phyloP scores from a whole-genome alignment of 116 monocot genomes.

The Thalassia testudinum region DNA sequence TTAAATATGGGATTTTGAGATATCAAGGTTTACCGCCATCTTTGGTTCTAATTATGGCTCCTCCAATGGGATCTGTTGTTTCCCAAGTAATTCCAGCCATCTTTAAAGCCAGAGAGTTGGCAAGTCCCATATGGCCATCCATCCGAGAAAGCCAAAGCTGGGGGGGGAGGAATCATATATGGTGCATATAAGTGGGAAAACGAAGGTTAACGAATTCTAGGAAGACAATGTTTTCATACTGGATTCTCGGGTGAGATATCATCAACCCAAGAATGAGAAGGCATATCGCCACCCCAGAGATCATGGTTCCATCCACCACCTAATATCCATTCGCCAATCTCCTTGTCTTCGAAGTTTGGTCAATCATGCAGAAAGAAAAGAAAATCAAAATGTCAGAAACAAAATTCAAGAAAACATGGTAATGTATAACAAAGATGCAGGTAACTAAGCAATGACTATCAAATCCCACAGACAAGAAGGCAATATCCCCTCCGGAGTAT shows the following conservation, averaged over 20 bases:
- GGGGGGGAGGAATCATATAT: background rate
- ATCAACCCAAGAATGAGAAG: slow-evolving; percentile 75
- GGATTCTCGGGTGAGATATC: slow-evolving; percentile 63
- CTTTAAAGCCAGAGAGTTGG: slow-evolving; percentile 62
- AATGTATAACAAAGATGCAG: too few species aligned
- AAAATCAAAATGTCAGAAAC: too few species aligned
- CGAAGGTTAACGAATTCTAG: background rate
- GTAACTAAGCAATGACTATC: too few species aligned
- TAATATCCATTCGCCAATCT: slow-evolving; percentile 75
- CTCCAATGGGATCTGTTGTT: slow-evolving; percentile 71
- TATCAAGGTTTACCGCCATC: slow-evolving; percentile 65
- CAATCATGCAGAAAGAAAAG: too few species aligned
- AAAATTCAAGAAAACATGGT: too few species aligned
- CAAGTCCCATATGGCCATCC: slow-evolving; percentile 95
- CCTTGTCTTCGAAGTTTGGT: background rate
- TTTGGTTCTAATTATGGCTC: slow-evolving; percentile 33
- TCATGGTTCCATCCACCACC: slow-evolving; percentile 95
- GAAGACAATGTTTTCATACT: slow-evolving; percentile 18
- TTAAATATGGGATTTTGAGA: too few species aligned
- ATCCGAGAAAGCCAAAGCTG: slow-evolving; percentile 89
- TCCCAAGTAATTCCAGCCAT: slow-evolving; percentile 53
- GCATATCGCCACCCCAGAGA: slow-evolving; percentile 72
- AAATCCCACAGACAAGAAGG: too few species aligned
- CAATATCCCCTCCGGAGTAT: too few species aligned
- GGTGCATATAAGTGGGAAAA: too few species aligned